phyloP scores from a whole-genome alignment of 2,329 filamentous ascomycete species.

The Ploettnerulaceae sp. region DNA sequence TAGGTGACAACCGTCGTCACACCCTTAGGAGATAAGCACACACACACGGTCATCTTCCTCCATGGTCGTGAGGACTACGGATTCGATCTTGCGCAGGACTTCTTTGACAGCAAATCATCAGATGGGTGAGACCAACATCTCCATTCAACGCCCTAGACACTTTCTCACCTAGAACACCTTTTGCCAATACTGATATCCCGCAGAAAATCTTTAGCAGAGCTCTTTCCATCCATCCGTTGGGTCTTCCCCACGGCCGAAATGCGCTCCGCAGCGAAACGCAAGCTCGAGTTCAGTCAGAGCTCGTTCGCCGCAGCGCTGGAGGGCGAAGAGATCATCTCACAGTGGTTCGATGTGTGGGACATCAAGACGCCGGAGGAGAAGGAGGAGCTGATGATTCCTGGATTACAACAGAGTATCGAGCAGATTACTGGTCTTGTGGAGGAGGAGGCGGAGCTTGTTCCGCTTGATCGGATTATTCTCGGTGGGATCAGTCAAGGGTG shows the following conservation, averaged over 20 bases:
- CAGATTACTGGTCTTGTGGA: conserved; percentile 34
- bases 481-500: conserved; percentile 45
- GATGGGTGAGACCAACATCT: no score
- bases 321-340: conserved; percentile 29
- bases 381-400: conserved; percentile 40
- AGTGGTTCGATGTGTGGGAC: conserved; percentile 49
- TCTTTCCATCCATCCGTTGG: conserved; percentile 19
- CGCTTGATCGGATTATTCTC: conserved; percentile 39
- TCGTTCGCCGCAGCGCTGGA: conserved; percentile 15
- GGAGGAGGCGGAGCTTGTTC: conserved; percentile 36
- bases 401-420: conserved; percentile 38
- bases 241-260: conserved; percentile 23
- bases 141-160: no score
- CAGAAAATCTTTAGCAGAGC: conserved; percentile 19
- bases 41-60: conserved; percentile 43
- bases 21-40: conserved; percentile 29
- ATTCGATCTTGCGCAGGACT: conserved; percentile 36
- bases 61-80: conserved; percentile 41
- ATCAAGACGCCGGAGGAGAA: conserved; percentile 35
- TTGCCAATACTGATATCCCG: conserved; percentile 21
- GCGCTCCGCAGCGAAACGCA: conserved; percentile 28
- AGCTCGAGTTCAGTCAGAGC: conserved; percentile 22
- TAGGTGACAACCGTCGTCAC: background rate
- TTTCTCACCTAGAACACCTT: background rate
- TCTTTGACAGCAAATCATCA: conserved; percentile 39